These are phyloP conservation scores for Penicillium sp. DNA, from an alignment of 2,329 filamentous ascomycete species.

Conservation along the genomic window DNA sequence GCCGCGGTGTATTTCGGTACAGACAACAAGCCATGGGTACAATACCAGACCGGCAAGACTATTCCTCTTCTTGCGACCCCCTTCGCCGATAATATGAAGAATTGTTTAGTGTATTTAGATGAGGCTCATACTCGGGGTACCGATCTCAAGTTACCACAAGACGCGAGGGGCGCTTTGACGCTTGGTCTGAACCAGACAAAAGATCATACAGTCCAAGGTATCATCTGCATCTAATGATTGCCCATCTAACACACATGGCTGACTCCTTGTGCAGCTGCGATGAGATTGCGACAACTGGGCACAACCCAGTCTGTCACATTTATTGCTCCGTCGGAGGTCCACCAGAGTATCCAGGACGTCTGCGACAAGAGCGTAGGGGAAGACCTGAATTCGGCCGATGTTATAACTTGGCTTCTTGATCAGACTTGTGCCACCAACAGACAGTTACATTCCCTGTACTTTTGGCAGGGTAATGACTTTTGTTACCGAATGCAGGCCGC, in stretches of 20 bases:
- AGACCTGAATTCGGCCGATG: slow-evolving; percentile 51
- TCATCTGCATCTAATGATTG: too few species aligned
- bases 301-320: slow-evolving; percentile 66
- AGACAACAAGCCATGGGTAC: slow-evolving; percentile 15
- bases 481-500: too few species aligned
- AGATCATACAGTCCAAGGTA: slow-evolving; percentile 63
- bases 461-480: too few species aligned
- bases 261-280: too few species aligned
- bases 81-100: slow-evolving; percentile 56
- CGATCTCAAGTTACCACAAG: slow-evolving; percentile 57
- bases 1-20: too few species aligned
- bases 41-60: slow-evolving; percentile 46
- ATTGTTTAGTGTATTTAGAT: slow-evolving; percentile 62
- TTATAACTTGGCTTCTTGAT: slow-evolving; percentile 60
- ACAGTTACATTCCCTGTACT: too few species aligned
- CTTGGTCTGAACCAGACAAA: slow-evolving; percentile 61
- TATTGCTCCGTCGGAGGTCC: slow-evolving; percentile 60
- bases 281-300: slow-evolving; percentile 68
- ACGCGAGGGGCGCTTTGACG: slow-evolving; percentile 56
- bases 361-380: too few species aligned
- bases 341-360: slow-evolving; percentile 50
- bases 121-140: slow-evolving; percentile 64
- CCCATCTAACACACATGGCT: slow-evolving; percentile 55
- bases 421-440: slow-evolving; percentile 57
- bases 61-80: slow-evolving; percentile 57